Conservation (phyloP, 1,284 basidiomycete species). For the Ganoderma resinaceum region DNA sequence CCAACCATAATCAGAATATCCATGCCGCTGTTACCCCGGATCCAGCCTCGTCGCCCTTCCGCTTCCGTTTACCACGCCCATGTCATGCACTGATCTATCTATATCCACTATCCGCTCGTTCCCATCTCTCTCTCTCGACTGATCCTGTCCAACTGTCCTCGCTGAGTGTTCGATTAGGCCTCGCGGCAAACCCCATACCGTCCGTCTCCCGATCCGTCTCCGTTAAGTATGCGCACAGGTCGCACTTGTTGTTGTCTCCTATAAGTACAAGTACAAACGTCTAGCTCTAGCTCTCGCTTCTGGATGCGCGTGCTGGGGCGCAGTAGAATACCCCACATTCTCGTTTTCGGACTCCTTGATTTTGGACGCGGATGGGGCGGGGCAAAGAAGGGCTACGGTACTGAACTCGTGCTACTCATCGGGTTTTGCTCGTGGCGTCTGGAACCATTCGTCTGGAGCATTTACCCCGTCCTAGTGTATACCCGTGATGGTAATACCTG, state of each 20-base stretch:
- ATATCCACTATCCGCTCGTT: conserved; percentile 28
- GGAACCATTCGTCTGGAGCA: conserved; percentile 26
- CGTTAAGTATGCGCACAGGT: conserved; percentile 15
- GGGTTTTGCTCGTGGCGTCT: conserved; percentile 20
- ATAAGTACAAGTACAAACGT: conserved; percentile 16
- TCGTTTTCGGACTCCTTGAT: neutral
- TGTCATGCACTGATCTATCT: conserved; percentile 38
- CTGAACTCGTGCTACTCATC: conserved; percentile 10
- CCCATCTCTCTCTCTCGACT: conserved; percentile 19
- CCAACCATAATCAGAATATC: neutral
- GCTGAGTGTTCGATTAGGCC: conserved; percentile 23
- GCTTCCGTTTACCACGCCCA: conserved; percentile 19
- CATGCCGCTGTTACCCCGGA: neutral
- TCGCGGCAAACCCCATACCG: conserved; percentile 3
- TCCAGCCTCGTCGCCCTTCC: neutral
- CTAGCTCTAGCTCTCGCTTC: conserved; percentile 12
- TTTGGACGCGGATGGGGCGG: neutral
- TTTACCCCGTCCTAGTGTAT: conserved; percentile 34
- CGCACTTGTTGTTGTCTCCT: conserved; percentile 23
- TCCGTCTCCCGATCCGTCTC: conserved; percentile 5
- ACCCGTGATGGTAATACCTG: conserved; percentile 37
- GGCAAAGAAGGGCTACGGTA: neutral
- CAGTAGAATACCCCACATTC: conserved; percentile 15
- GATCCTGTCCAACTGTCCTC: conserved; percentile 7
- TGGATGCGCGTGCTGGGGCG: conserved; percentile 10